Evolutionary conservation across 768 basidiomycete genomes (phyloP), one percentile per base, ranked within the genome.

Genomic region (Naganishia onofrii): DNA sequence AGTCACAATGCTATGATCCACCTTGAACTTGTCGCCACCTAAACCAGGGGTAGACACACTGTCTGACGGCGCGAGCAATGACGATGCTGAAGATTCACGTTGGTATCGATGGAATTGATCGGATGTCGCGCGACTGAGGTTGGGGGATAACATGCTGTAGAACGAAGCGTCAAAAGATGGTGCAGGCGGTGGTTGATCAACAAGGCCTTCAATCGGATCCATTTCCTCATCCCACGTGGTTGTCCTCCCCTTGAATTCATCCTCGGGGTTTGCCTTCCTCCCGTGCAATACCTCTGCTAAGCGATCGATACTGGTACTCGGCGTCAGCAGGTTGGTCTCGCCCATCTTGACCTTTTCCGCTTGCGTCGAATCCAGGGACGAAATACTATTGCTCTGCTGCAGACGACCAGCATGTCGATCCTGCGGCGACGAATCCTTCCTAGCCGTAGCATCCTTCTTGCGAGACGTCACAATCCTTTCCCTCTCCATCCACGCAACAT

Each of bases 21-120:
- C 31, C 9, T 53, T 56, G 29, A 60, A 48, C 26, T 51, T 63
- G 38, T 63, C 60, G 1, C 15, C 31, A 8, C 19, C 6, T 7
- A 32, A 7, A 52, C 82, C 88, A 26, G 95, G 93, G 79, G 73
- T 76, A 34, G 70, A 72, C 23, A 70, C 64, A 29, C 69, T 70
- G 60, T 70, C 69, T 15, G 69, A 70, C n/a, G 69, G 69, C 3
- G 68, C 68, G 23, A 69, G 29, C 56, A 63, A 17, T 3, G 42
- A 58, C 17, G 57, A 63, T 5, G 31, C 56, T 8, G 34, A 51
- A 17, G 68, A 69, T 51, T 63, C 68, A 26, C 67, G 34, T 17
- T 51, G 53, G n/a, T 31, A 63, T 34, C 48, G 68, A 52, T 36
- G n/a, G 10, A 52, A 44, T 19, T 63, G 38, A 46, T 29, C 23